Conservation (phyloP, 75 land plant species). For the Cryptomeria japonica region DNA sequence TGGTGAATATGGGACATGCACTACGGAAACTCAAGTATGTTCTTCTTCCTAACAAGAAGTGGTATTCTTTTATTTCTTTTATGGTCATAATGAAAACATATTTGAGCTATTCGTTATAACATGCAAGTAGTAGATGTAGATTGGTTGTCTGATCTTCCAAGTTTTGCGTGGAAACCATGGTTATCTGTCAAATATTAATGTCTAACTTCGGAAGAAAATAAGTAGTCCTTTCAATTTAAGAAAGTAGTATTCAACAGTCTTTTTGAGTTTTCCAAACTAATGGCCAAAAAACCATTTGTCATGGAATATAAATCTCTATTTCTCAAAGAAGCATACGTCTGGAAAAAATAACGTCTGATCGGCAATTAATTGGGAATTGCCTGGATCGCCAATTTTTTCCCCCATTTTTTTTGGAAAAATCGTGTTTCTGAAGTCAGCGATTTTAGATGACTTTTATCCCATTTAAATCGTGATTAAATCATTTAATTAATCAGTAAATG, state of each 20-base stretch:
- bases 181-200: neutral
- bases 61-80: neutral
- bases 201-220: neutral
- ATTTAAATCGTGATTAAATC: too few relatives aligned
- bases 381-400: too few relatives aligned
- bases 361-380: too few relatives aligned
- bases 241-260: neutral
- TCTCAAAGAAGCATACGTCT: too few relatives aligned
- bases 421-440: too few relatives aligned
- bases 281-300: neutral
- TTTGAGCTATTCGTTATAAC: neutral
- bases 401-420: too few relatives aligned
- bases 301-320: neutral
- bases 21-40: conserved; percentile 85
- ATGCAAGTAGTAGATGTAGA: neutral
- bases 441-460: too few relatives aligned
- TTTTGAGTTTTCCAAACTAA: neutral
- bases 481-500: too few relatives aligned
- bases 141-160: neutral
- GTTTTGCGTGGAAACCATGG: conserved; percentile 2
- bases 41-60: neutral
- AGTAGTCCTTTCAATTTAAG: neutral
- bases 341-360: too few relatives aligned
- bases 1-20: conserved; percentile 91
- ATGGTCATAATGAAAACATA: neutral